Evolutionary conservation across 1,284 basidiomycete genomes (phyloP).

Genomic region (Tylopilus sp.): DNA sequence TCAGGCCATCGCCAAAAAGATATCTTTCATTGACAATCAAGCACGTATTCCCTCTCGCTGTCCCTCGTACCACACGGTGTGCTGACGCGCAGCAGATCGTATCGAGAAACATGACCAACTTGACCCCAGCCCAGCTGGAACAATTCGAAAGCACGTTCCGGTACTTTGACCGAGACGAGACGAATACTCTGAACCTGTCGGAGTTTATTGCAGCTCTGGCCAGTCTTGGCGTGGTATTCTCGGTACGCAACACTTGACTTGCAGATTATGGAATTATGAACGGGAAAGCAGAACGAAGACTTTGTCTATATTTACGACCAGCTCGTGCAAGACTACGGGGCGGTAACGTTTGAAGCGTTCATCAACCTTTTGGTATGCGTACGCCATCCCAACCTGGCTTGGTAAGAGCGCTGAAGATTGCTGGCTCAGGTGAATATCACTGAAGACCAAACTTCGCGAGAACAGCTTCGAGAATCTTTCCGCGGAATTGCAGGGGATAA

Average conservation of each 20-base stretch:
- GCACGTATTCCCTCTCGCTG: constrained; percentile 37
- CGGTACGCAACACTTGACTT: constrained; percentile 44
- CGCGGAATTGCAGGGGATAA: constrained; percentile 89
- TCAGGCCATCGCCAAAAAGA: constrained; percentile 83
- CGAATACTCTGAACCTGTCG: constrained; percentile 80
- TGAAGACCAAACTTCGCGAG: constrained; percentile 91
- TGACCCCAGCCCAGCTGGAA: constrained; percentile 94
- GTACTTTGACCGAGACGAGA: constrained; percentile 93
- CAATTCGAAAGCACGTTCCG: constrained; percentile 98
- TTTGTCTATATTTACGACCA: constrained; percentile 84
- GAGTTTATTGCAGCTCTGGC: constrained; percentile 94
- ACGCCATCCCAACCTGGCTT: not conserved
- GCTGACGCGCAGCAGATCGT: constrained; percentile 65
- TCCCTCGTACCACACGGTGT: not conserved
- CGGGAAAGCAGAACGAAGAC: constrained; percentile 66
- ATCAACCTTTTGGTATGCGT: constrained; percentile 80
- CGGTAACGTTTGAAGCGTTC: constrained; percentile 92
- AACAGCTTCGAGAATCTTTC: constrained; percentile 93
- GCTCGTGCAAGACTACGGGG: constrained; percentile 81
- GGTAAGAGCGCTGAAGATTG: constrained; percentile 6
- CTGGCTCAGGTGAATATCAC: constrained; percentile 80
- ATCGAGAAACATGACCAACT: constrained; percentile 84
- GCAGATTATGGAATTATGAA: constrained; percentile 5
- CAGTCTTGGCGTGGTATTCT: constrained; percentile 91
- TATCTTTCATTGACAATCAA: constrained; percentile 95